Base-by-base conservation (phyloP, 106 monocot genomes). In the Triglochin maritima region DNA sequence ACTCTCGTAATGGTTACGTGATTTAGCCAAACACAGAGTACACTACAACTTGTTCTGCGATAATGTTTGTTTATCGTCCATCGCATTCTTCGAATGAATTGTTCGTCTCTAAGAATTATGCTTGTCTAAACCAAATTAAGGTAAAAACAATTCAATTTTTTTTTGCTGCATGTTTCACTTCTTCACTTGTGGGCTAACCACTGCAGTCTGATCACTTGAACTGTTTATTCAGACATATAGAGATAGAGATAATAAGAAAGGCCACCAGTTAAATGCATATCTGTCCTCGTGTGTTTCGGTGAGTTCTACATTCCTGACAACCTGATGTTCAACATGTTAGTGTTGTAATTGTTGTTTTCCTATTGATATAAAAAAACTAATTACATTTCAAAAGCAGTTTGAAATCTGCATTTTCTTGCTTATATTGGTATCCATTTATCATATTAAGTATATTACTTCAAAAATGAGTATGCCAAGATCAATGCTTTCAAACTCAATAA, bases 251-350 rank as follows among this genome's bases (percentile, higher is more conserved):
- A 44, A 64, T 3, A 17, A 15, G 47, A 64, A n/a, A 16, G 3
- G 7, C 17, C 64, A 64, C 49, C 9, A 48, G 3, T 45, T 47
- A 13, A 64, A 64, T 64, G 7, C 7, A 48, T 15, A 46, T 48
- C 64, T 64, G 15, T 64, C 47, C 9, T 64, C 64, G 49, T 7
- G 48, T 49, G 13, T 17, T 49, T 64, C 12, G 15, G 64, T 64
- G 48, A 64, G 64, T 49, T 64, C 29, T 29, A 29, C 29, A 29
- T 29, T 29, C 29, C 29, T 29, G 29, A 29, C 29, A 29, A 29
- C 29, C 29, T 29, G 29, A 29, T 29, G 29, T 0, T 29, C 29
- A 1, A 29, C 29, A 29, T 29, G 29, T 29, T 29, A 29, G 29
- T 29, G 29, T 29, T 29, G 29, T 29, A 29, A 29, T 29, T 29